Evolutionary conservation across 2,329 filamentous ascomycete genomes (phyloP), one percentile per base, ranked within the genome.

Genomic region (Sporothrix brasiliensis): DNA sequence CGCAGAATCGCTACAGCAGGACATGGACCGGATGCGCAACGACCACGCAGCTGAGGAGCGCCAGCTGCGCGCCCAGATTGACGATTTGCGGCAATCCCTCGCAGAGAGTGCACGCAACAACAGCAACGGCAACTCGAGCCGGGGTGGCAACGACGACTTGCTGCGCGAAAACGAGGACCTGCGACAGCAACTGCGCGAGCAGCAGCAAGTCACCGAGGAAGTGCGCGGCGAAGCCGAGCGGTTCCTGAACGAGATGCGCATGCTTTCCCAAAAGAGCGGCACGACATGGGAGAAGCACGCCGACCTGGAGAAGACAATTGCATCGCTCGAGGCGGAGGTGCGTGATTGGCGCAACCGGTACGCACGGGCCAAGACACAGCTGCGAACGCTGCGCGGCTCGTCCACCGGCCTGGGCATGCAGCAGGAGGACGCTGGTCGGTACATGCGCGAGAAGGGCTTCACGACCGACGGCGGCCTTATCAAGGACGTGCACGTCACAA

Each of bases 301-400:
- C 67, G 88, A 89, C 75, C 84, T 98, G 73, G 88, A 91, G 69
- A 87, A 86, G 73, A 91, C 91, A 60, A 89, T 97, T 44, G 86
- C 91, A 70, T 84, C 87, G 69, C 85, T 99, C 6, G 92, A 97
- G 79, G 84, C 88, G 27, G 93, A 98, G 77, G 88, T 97, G 61
- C 91, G 91, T 69, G 90, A 94, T 67, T 99, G 95, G 95, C 93
- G 93, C 77, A 89, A 90, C 75, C 91, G 94, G 60, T 98, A 97
- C 77, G 91, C 93, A 34, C 91, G 90, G 74, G 87, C 92, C 50
- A 97, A 96, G 82, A 92, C 94, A 2, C 94, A 97, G 79, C 83
- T 97, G 65, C 89, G 94, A 67, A 91, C 87, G 76, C 85, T 97
- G 78, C 90, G 93, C 67, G 89, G 92, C 6, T 92, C 92, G 0